Conservation (phyloP, 495 filamentous ascomycete genomes). For the Neurospora sp. region DNA sequence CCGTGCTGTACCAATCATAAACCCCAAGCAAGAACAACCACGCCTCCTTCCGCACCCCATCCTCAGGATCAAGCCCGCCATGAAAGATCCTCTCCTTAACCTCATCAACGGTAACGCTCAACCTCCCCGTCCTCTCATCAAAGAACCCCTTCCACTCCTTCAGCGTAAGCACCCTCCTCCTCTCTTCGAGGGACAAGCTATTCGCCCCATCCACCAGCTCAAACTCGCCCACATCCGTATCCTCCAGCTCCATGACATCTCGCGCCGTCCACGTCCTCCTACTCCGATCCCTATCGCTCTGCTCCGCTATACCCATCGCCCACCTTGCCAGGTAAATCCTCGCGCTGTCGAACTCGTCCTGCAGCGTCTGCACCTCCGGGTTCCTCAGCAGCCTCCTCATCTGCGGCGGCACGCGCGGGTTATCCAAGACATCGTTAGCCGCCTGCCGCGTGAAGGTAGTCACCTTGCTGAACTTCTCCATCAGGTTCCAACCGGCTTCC, state of each 20-base stretch:
- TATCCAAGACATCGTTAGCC: slow-evolving; percentile 83
- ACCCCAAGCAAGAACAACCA: slow-evolving; percentile 93
- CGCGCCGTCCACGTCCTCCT: slow-evolving; percentile 86
- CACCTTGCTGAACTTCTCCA: slow-evolving; percentile 92
- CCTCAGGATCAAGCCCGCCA: slow-evolving; percentile 78
- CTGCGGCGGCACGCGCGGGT: slow-evolving; percentile 78
- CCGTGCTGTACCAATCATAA: slow-evolving; percentile 78
- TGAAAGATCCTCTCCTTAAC: slow-evolving; percentile 96
- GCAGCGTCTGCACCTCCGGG: slow-evolving; percentile 88
- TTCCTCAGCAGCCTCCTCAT: slow-evolving; percentile 76
- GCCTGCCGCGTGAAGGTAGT: slow-evolving; percentile 90
- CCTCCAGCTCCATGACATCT: slow-evolving; percentile 87
- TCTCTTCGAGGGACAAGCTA: slow-evolving; percentile 58
- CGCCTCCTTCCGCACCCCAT: slow-evolving; percentile 88
- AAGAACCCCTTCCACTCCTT: slow-evolving; percentile 87
- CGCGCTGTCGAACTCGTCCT: slow-evolving; percentile 95
- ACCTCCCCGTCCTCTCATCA: slow-evolving; percentile 56
- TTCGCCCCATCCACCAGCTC: slow-evolving; percentile 83
- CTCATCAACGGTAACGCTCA: slow-evolving; percentile 75
- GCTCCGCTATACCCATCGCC: slow-evolving; percentile 98
- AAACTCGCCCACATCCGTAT: slow-evolving; percentile 89
- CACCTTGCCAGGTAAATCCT: slow-evolving; percentile 87
- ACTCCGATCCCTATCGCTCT: slow-evolving; percentile 76
- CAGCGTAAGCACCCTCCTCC: slow-evolving; percentile 64
- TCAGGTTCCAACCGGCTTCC: slow-evolving; percentile 88